A percentile compares a stretch with the other conserved stretches of the same genome.
Evolutionary conservation across 257 asterid genomes (phyloP).

Genomic region (Solanum medicagineum): DNA sequence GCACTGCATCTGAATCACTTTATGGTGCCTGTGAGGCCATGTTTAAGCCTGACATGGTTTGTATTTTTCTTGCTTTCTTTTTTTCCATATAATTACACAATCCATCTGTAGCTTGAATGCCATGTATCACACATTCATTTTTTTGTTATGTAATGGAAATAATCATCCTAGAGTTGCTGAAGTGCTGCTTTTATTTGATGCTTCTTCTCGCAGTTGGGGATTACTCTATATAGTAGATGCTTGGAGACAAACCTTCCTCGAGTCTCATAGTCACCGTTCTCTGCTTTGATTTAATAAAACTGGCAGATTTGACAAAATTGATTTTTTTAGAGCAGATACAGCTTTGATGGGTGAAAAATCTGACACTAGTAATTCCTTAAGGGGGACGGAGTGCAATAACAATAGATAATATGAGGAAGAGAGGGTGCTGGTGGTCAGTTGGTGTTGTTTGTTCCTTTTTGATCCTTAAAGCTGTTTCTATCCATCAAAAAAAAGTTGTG

Average conservation of each 20-base stretch:
- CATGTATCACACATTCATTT: not conserved
- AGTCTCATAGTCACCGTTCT: not conserved
- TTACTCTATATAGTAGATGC: not conserved
- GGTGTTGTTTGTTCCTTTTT: not conserved
- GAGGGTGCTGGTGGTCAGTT: not conserved
- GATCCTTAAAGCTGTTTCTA: not conserved
- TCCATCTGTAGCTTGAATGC: not conserved
- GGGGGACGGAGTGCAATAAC: not conserved
- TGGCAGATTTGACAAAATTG: not conserved
- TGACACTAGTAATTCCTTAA: not conserved
- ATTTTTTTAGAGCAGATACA: not conserved
- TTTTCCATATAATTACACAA: not conserved
- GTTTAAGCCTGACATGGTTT: slow-evolving; percentile 92
- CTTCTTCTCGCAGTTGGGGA: not conserved
- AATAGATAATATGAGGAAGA: not conserved
- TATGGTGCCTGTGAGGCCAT: slow-evolving; percentile 98
- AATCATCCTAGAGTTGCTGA: not conserved
- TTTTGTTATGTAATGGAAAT: not conserved
- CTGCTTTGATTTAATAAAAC: not conserved
- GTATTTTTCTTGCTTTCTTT: slow-evolving; percentile 6
- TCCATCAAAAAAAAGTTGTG: not conserved
- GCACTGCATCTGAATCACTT: slow-evolving; percentile 93
- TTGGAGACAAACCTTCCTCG: not conserved
- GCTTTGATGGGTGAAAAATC: not conserved
- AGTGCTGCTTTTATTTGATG: not conserved